Evolutionary conservation across 768 basidiomycete species (phyloP).

Genomic region (Auricularia sp.): DNA sequence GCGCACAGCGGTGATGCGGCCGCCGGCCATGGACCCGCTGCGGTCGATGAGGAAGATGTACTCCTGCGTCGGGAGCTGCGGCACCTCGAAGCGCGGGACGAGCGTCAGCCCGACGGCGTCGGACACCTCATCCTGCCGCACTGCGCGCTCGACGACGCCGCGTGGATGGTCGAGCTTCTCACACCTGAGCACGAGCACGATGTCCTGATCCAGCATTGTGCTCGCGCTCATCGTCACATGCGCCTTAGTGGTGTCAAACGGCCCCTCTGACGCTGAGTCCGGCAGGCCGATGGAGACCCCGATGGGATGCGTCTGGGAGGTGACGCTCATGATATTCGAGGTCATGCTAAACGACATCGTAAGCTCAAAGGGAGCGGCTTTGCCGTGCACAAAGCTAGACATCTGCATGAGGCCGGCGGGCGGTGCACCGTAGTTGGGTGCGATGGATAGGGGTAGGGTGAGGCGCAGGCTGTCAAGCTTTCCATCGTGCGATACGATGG

Average conservation of each 20-base stretch:
- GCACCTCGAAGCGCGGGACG: constrained; percentile 41
- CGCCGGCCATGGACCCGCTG: constrained; percentile 41
- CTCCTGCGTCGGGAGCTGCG: constrained; percentile 36
- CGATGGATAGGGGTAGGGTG: constrained; percentile 10
- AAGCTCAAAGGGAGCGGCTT: constrained; percentile 8
- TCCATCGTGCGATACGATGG: constrained; percentile 10
- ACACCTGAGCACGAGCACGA: constrained; percentile 40
- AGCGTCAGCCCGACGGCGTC: constrained; percentile 36
- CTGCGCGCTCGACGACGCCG: constrained; percentile 38
- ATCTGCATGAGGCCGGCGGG: neutral
- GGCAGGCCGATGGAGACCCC: constrained; percentile 15
- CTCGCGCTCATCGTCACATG: constrained; percentile 18
- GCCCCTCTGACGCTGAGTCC: constrained; percentile 30
- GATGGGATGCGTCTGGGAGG: constrained; percentile 12
- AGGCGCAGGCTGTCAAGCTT: constrained; percentile 7
- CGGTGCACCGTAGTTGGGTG: constrained; percentile 8
- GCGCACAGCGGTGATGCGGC: constrained; percentile 7
- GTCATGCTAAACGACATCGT: constrained; percentile 7
- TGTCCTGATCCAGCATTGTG: constrained; percentile 36
- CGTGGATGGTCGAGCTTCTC: constrained; percentile 42
- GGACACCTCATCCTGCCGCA: neutral
- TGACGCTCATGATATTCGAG: constrained; percentile 10
- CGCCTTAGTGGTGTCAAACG: neutral
- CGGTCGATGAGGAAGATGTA: constrained; percentile 54
- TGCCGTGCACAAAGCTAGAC: neutral